Conservation (phyloP, 1,284 basidiomycete genomes). For the Leccinum proliferum region DNA sequence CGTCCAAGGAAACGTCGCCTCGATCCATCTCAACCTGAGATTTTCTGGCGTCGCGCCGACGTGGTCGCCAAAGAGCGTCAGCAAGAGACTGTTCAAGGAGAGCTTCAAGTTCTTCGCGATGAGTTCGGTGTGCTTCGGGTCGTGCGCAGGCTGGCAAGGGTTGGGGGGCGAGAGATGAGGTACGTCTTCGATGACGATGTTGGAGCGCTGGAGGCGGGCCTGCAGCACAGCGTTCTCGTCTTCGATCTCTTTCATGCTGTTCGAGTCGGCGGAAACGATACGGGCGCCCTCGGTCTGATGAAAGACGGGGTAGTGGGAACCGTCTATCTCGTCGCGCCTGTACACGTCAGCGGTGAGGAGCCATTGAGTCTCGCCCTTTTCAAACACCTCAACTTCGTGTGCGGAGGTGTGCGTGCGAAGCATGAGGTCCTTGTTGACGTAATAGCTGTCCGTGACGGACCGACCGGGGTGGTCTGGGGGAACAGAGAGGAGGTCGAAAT, state of each 20-base stretch:
- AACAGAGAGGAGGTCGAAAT: conserved; percentile 98
- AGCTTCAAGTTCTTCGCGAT: conserved; percentile 87
- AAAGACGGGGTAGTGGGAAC: conserved; percentile 96
- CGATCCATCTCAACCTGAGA: conserved; percentile 94
- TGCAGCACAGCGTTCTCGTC: conserved; percentile 64
- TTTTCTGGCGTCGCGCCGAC: conserved; percentile 43
- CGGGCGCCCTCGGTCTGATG: conserved; percentile 98
- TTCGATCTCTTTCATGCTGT: conserved; percentile 53
- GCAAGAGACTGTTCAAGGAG: conserved; percentile 84
- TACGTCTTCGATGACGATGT: conserved; percentile 84
- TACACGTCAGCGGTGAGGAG: conserved; percentile 98
- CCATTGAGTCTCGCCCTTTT: conserved; percentile 75
- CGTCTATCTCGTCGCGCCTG: conserved; percentile 96
- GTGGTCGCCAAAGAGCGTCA: conserved; percentile 73
- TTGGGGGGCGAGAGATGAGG: conserved; percentile 73
- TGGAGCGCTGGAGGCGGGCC: conserved; percentile 55
- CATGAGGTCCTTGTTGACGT: conserved; percentile 87
- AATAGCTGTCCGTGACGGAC: conserved; percentile 90
- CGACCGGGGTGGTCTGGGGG: conserved; percentile 92
- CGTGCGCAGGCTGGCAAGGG: conserved; percentile 77
- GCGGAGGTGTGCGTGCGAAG: conserved; percentile 97
- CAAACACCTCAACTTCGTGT: conserved; percentile 94
- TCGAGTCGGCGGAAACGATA: conserved; percentile 58
- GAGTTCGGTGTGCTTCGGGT: conserved; percentile 63
- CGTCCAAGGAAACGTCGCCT: conserved; percentile 98